These are phyloP conservation scores for Trichoderma sp. DNA, from an alignment of 2,329 filamentous ascomycete species.

Conservation along the genomic window DNA sequence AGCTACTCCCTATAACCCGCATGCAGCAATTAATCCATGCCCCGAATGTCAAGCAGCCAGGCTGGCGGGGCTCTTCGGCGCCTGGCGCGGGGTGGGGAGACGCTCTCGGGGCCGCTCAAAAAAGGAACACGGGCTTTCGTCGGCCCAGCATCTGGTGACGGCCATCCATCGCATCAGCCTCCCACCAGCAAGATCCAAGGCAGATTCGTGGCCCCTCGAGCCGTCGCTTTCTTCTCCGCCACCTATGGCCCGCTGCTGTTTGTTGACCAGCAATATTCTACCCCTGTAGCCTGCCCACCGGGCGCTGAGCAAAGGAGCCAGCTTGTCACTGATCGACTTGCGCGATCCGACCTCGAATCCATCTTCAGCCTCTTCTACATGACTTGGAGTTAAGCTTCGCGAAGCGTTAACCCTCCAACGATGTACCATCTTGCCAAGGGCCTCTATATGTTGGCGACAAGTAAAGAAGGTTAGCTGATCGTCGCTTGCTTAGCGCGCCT, in stretches of 20 bases:
- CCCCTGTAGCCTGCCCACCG: not conserved
- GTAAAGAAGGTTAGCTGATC: slow-evolving; percentile 75
- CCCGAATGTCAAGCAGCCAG: not conserved
- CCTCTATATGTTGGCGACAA: slow-evolving; percentile 91
- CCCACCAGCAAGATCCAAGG: not conserved
- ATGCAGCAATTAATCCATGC: not conserved
- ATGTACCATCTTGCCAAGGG: slow-evolving; percentile 98
- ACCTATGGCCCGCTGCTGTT: not conserved
- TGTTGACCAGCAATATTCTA: not conserved
- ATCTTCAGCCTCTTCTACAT: not conserved
- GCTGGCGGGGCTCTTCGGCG: slow-evolving; percentile 17
- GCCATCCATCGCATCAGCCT: slow-evolving; percentile 5
- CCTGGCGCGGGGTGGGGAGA: slow-evolving; percentile 12
- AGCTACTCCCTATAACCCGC: too few relatives aligned
- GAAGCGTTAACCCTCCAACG: not conserved
- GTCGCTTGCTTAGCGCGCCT: slow-evolving; percentile 1
- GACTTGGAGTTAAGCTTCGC: slow-evolving; percentile 10
- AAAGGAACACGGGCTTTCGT: not conserved
- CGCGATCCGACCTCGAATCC: not conserved
- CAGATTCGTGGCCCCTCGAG: not conserved
- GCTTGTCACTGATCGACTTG: not conserved
- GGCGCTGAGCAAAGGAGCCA: not conserved
- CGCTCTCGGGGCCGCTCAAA: slow-evolving; percentile 11
- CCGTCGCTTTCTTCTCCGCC: not conserved
- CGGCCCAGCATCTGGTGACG: not conserved